Base-by-base conservation (phyloP, 1,284 basidiomycete genomes). In the Tranzscheliella williamsii region DNA sequence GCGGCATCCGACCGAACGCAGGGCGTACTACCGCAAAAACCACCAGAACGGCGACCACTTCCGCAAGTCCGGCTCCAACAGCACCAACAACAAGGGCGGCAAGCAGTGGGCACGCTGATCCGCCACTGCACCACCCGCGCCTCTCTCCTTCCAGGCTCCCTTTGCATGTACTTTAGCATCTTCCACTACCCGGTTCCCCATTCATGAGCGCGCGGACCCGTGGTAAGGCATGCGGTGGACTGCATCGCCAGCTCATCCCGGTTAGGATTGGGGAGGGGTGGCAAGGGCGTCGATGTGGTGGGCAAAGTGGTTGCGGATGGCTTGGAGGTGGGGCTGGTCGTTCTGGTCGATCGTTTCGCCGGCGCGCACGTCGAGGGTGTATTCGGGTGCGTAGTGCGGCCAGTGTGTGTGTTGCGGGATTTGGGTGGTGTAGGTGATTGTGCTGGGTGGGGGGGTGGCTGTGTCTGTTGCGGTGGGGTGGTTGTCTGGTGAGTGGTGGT, bases 71-170 rank as follows among this genome's bases (percentile, higher is more conserved):
- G 49, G 60, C 7, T 52, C 47, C 6, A 64, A 50, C 35, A 48
- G 47, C 26, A 54, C 47, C n/a, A 38, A 40, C 7, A 46, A 47
- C 30, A 60, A 60, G 33, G 49, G 37, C 8, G 56, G 46, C 18
- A 68, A 65, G 49, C 70, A 72, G 41, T 70, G 70, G 70, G 63
- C 54, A 38, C 56, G 67, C 15, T 72, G 18, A 24, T 6, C 30
- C 27, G 9, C 27, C 9, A 9, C 27, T 29, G 11, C 27, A 29
- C 9, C 27, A 29, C 27, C 27, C n/a, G 27, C 27, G n/a, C n/a
- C n/a, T n/a, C n/a, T n/a, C n/a, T n/a, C n/a, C 26, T 8, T 27
- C 26, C 15, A 9, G 16, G 24, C 4, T 17, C 35, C 18, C 23
- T 23, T 8, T 24, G 13, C 22, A 37, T 20, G 16, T 21, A 37